Conservation (phyloP, 129 eudicot genomes). For the Chrysanthemum makinoi region DNA sequence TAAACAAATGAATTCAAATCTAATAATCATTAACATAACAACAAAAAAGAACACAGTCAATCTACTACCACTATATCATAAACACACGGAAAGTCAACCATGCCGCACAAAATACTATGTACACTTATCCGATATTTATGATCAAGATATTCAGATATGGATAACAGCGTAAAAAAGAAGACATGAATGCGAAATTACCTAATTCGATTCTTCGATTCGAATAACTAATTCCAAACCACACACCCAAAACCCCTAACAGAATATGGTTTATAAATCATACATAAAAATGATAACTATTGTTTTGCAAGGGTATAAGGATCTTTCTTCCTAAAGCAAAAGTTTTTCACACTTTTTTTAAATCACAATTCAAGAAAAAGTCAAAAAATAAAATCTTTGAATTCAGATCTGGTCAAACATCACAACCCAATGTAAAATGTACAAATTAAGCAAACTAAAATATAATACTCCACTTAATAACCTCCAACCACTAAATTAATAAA, state of each 20-base stretch:
- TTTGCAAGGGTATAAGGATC: constrained; percentile 20
- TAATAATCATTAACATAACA: not conserved
- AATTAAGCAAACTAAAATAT: constrained; percentile 19
- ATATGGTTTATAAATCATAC: not conserved
- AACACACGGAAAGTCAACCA: constrained; percentile 11
- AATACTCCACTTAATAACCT: constrained; percentile 5
- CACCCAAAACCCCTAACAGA: not conserved
- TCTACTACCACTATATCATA: not conserved
- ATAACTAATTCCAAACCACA: not conserved
- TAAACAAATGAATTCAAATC: constrained; percentile 3
- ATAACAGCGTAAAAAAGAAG: not conserved
- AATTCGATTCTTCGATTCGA: not conserved
- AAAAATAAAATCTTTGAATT: constrained; percentile 8
- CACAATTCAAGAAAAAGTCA: constrained; percentile 19
- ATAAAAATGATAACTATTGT: not conserved
- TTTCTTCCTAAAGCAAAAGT: constrained; percentile 14
- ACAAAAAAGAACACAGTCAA: not conserved
- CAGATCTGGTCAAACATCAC: constrained; percentile 42
- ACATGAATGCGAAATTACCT: not conserved
- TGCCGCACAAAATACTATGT: not conserved
- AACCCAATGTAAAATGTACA: constrained; percentile 30
- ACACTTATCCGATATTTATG: not conserved
- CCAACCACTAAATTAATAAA: constrained; percentile 14
- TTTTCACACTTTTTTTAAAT: not conserved
- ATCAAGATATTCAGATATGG: not conserved